These are phyloP conservation scores for Claviceps monticola DNA, from an alignment of 2,329 filamentous ascomycete species.

Conservation along the genomic window DNA sequence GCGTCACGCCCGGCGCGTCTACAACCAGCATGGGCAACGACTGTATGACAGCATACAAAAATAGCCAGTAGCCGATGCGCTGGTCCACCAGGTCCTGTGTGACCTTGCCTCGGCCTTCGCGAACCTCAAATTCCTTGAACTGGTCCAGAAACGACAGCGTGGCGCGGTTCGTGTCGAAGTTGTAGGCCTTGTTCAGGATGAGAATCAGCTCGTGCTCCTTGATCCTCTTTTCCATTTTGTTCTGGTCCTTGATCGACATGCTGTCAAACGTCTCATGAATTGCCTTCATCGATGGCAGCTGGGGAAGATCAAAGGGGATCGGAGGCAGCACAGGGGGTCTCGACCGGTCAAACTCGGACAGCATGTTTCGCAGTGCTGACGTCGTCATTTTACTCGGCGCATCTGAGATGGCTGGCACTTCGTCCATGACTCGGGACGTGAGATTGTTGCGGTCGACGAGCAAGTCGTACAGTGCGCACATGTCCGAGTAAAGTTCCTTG, in stretches of 20 bases:
- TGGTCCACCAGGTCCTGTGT: slow-evolving; percentile 56
- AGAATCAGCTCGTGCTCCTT: slow-evolving; percentile 66
- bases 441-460: slow-evolving; percentile 66
- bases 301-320: slow-evolving; percentile 78
- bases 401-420: slow-evolving; percentile 40
- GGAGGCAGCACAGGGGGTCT: slow-evolving; percentile 82
- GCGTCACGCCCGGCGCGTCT: slow-evolving; percentile 56
- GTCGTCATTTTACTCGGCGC: slow-evolving; percentile 47
- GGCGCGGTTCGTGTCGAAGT: slow-evolving; percentile 51
- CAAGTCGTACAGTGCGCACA: slow-evolving; percentile 77
- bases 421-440: slow-evolving; percentile 66
- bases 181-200: slow-evolving; percentile 69
- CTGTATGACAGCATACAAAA: slow-evolving; percentile 66
- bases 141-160: slow-evolving; percentile 50
- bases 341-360: slow-evolving; percentile 80
- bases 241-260: slow-evolving; percentile 59
- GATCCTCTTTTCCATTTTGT: slow-evolving; percentile 57
- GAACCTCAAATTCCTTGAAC: slow-evolving; percentile 58
- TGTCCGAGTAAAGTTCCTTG: slow-evolving; percentile 69
- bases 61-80: slow-evolving; percentile 67
- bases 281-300: slow-evolving; percentile 54
- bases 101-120: slow-evolving; percentile 49
- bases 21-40: slow-evolving; percentile 64
- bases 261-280: slow-evolving; percentile 51
- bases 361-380: slow-evolving; percentile 60